These are phyloP conservation scores for Sphaerosporella brunnea DNA, from an alignment of 495 filamentous ascomycete species.

Conservation along the genomic window DNA sequence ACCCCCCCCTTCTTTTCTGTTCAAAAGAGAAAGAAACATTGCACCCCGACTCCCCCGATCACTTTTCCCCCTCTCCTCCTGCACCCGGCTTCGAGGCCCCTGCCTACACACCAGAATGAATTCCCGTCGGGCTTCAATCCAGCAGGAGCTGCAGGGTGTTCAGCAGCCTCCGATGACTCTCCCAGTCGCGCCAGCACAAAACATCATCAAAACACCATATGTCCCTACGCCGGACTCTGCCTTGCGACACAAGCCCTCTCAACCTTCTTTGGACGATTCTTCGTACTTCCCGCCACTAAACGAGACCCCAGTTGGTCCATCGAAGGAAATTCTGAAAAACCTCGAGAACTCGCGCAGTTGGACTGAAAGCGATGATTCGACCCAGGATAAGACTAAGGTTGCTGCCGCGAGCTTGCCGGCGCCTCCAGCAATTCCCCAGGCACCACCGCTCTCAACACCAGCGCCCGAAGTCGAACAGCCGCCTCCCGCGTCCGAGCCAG, in stretches of 20 bases:
- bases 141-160: constrained; percentile 1
- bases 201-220: constrained; percentile 23
- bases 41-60: too few relatives aligned
- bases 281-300: constrained; percentile 18
- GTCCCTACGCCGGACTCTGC: constrained; percentile 23
- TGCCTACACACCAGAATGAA: too few relatives aligned
- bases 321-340: neutral
- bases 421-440: constrained; percentile 9
- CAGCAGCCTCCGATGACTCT: constrained; percentile 6
- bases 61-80: too few relatives aligned
- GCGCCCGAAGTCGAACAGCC: constrained; percentile 16
- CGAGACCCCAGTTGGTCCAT: constrained; percentile 11
- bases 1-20: too few relatives aligned
- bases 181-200: constrained; percentile 11
- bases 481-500: neutral
- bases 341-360: neutral
- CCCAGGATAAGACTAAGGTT: too few relatives aligned
- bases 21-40: too few relatives aligned
- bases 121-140: constrained; percentile 1
- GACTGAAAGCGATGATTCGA: constrained; percentile 13
- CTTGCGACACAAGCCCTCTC: constrained; percentile 19
- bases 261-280: constrained; percentile 12
- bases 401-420: constrained; percentile 2
- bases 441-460: constrained; percentile 3
- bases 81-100: too few relatives aligned